Conservation (phyloP, 2,329 filamentous ascomycete species). For the Alternaria rosae region DNA sequence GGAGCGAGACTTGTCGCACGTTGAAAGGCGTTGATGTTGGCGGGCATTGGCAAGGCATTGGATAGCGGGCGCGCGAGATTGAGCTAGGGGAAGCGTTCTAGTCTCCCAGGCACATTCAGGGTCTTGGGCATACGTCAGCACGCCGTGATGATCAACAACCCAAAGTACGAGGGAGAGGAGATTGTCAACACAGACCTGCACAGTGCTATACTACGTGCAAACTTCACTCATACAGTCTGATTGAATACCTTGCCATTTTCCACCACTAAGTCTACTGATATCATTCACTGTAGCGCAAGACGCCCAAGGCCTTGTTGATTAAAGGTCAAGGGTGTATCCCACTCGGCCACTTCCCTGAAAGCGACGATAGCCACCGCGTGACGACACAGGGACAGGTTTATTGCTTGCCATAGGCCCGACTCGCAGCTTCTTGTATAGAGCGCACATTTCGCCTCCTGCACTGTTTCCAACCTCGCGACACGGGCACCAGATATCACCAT, state of each 20-base stretch:
- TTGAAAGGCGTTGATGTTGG: constrained; percentile 3
- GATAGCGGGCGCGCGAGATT: background rate
- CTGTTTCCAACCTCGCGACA: background rate
- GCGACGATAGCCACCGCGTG: constrained; percentile 17
- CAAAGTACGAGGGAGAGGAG: constrained; percentile 4
- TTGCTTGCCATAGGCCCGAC: constrained; percentile 11
- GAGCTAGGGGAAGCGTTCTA: constrained; percentile 4
- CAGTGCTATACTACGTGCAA: background rate
- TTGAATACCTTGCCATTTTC: background rate
- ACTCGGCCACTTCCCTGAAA: constrained; percentile 17
- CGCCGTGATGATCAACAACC: constrained; percentile 15
- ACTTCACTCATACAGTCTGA: background rate
- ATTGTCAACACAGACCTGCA: background rate
- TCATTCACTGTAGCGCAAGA: background rate
- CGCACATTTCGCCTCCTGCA: background rate
- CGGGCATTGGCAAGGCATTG: background rate
- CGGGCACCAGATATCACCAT: constrained; percentile 4
- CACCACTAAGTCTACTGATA: background rate
- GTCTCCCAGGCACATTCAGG: constrained; percentile 1
- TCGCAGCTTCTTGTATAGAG: constrained; percentile 10
- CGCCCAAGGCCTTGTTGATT: background rate
- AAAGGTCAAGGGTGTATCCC: constrained; percentile 21
- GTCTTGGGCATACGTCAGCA: constrained; percentile 18
- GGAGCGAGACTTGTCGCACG: background rate
- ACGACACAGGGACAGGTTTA: constrained; percentile 14